Conservation (phyloP, 176 grass and related monocot species). For the Triticum dicoccoides region DNA sequence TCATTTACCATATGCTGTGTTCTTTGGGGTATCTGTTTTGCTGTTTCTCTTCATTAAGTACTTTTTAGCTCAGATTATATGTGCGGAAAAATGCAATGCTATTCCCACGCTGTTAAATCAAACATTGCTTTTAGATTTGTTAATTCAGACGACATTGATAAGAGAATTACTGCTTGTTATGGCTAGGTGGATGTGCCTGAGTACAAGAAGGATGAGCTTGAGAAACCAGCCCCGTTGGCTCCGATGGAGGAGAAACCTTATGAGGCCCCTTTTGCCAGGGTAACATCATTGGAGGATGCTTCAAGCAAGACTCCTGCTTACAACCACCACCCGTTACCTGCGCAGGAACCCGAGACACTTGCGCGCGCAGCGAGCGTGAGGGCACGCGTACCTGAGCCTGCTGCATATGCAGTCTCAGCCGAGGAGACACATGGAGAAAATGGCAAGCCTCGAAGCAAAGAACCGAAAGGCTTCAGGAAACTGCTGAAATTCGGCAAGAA, state of each 20-base stretch:
- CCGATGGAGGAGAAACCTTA: slow-evolving; percentile 48
- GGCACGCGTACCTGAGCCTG: slow-evolving; percentile 32
- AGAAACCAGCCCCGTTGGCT: slow-evolving; percentile 5
- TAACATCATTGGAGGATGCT: slow-evolving; percentile 63
- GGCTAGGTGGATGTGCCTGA: slow-evolving; percentile 45
- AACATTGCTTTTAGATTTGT: neutral
- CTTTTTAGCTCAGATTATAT: neutral
- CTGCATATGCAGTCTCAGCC: slow-evolving; percentile 26
- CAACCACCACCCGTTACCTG: slow-evolving; percentile 15
- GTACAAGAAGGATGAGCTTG: slow-evolving; percentile 42
- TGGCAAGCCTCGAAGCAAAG: slow-evolving; percentile 61
- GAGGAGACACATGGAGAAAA: slow-evolving; percentile 43
- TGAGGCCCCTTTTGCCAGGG: slow-evolving; percentile 67
- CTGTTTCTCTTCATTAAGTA: slow-evolving; percentile 8
- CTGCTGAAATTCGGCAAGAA: slow-evolving; percentile 91
- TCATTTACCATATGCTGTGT: slow-evolving; percentile 11
- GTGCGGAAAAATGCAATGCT: neutral
- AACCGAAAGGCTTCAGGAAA: slow-evolving; percentile 84
- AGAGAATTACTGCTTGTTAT: slow-evolving; percentile 24
- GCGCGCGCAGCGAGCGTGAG: slow-evolving; percentile 42
- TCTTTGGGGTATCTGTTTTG: neutral
- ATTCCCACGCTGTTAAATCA: neutral
- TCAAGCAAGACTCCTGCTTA: slow-evolving; percentile 14
- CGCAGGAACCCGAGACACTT: slow-evolving; percentile 36
- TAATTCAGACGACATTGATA: neutral